Percentiles rank a stretch among this genome's conserved stretches.
phyloP scores from a whole-genome alignment of 441 rosid species.

The Erodium moschatum region DNA sequence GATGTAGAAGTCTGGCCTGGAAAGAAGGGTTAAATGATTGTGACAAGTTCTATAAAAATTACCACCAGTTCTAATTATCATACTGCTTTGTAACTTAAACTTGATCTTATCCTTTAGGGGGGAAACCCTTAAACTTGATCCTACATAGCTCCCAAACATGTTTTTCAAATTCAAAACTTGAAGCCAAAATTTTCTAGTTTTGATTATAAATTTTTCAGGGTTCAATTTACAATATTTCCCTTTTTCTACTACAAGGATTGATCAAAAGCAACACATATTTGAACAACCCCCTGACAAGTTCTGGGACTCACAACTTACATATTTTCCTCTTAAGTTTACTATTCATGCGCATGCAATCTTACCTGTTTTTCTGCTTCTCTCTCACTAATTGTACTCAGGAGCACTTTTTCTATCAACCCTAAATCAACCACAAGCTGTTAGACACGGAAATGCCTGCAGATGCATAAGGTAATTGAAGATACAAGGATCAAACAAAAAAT shows the following conservation, averaged over 20 bases:
- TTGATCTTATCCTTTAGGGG: neutral
- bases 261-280: neutral
- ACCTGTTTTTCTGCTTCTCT: slow-evolving; percentile 77
- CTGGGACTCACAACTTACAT: neutral
- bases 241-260: neutral
- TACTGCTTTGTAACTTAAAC: neutral
- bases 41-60: neutral
- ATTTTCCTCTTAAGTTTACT: neutral
- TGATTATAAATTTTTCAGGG: neutral
- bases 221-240: neutral
- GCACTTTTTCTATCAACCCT: slow-evolving; percentile 79
- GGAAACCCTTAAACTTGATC: neutral
- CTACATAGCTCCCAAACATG: neutral
- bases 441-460: slow-evolving; percentile 3
- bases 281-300: neutral
- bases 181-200: neutral
- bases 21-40: neutral
- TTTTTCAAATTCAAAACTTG: neutral
- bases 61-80: neutral
- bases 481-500: neutral
- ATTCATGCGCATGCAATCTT: neutral
- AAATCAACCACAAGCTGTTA: slow-evolving; percentile 21
- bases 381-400: slow-evolving; percentile 55
- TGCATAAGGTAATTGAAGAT: neutral
- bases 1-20: neutral